A percentile compares a stretch with the other conserved stretches of the same genome.
Evolutionary conservation across 345 rosid genomes (phyloP).

Genomic region (Populus pruinosa): DNA sequence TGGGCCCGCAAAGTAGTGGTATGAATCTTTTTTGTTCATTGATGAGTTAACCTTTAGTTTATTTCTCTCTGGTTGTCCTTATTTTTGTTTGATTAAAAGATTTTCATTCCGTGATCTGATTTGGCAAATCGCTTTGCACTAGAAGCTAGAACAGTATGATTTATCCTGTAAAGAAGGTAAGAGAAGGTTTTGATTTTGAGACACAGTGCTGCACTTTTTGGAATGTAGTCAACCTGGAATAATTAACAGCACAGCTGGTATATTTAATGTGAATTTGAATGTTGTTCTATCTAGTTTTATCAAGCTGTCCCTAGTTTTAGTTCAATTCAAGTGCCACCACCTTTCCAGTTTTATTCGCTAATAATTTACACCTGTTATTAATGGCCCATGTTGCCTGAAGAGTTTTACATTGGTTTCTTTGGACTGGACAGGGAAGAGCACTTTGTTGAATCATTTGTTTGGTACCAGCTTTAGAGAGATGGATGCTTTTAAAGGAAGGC

Average conservation of each 20-base stretch:
- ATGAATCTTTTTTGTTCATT: constrained; percentile 25
- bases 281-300: not conserved
- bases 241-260: not conserved
- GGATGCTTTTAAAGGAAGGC: constrained; percentile 99
- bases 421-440: constrained; percentile 84
- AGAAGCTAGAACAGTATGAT: not conserved
- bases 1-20: constrained; percentile 99
- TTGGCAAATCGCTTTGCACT: not conserved
- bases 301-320: not conserved
- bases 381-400: not conserved
- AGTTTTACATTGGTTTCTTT: constrained; percentile 27
- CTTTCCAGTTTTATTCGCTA: not conserved
- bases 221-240: not conserved
- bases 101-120: not conserved
- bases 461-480: constrained; percentile 90
- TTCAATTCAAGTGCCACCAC: not conserved
- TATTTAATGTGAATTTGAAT: not conserved
- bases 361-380: not conserved
- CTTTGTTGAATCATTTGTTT: constrained; percentile 84
- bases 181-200: not conserved
- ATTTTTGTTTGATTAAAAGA: not conserved
- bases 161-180: not conserved
- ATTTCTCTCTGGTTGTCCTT: not conserved
- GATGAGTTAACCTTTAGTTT: not conserved
- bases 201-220: not conserved